These are phyloP conservation scores for Calonectria leucothoes DNA, from an alignment of 2,329 filamentous ascomycete species.

Conservation along the genomic window DNA sequence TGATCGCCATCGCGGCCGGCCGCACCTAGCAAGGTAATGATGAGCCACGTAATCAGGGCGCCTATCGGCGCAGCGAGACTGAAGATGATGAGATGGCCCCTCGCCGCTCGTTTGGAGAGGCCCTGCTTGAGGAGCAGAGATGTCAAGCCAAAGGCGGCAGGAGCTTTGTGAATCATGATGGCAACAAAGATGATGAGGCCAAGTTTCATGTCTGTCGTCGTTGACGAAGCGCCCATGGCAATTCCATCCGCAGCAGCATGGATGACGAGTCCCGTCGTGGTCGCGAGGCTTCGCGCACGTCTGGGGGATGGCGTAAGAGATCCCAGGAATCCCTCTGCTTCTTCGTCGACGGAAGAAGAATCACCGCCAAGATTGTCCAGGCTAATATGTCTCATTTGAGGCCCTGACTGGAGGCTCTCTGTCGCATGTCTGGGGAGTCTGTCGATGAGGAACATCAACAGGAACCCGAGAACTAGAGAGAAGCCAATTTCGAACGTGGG, in stretches of 20 bases:
- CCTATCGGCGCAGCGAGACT: conserved; percentile 90
- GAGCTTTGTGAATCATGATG: conserved; percentile 97
- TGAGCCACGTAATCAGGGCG: conserved; percentile 83
- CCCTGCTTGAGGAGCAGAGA: conserved; percentile 92
- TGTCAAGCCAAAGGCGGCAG: conserved; percentile 93
- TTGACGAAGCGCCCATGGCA: conserved; percentile 90
- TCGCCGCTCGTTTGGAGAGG: conserved; percentile 84
- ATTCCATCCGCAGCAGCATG: conserved; percentile 96
- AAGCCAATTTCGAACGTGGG: conserved; percentile 86
- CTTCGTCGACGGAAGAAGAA: conserved; percentile 62
- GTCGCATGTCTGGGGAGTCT: conserved; percentile 80
- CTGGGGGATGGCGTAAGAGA: conserved; percentile 68
- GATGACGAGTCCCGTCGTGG: conserved; percentile 94
- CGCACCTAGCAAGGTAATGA: conserved; percentile 80
- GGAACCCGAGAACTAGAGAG: conserved; percentile 87
- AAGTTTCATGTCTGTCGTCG: conserved; percentile 77
- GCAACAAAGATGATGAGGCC: conserved; percentile 94
- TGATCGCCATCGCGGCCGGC: conserved; percentile 70
- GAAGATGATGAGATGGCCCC: conserved; percentile 89
- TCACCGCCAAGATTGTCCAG: conserved; percentile 80
- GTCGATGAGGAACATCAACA: conserved; percentile 97
- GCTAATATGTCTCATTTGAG: conserved; percentile 85
- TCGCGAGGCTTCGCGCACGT: conserved; percentile 76
- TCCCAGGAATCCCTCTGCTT: conserved; percentile 69
- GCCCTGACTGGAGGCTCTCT: conserved; percentile 71